These are phyloP conservation scores for Daldinia sp. DNA, from an alignment of 2,329 filamentous ascomycete species.

Conservation along the genomic window DNA sequence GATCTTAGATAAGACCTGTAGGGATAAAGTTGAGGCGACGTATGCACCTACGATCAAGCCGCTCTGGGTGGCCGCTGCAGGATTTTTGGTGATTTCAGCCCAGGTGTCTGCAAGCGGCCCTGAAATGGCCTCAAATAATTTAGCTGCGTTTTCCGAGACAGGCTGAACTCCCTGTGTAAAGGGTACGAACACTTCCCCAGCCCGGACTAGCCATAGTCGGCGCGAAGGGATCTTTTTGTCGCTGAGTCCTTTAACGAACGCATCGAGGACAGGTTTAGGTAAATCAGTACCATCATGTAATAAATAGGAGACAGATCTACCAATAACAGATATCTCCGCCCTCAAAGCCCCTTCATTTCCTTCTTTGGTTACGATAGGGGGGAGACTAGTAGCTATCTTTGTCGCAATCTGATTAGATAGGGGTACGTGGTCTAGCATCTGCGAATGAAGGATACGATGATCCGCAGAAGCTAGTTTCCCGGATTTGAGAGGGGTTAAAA, in stretches of 20 bases:
- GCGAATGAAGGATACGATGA: constrained; percentile 82
- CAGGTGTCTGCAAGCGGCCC: constrained; percentile 73
- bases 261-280: constrained; percentile 72
- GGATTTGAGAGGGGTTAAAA: constrained; percentile 79
- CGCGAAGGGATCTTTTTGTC: constrained; percentile 85
- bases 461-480: constrained; percentile 87
- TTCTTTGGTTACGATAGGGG: constrained; percentile 79
- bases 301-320: constrained; percentile 69
- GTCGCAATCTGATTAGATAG: constrained; percentile 68
- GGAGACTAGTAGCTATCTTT: constrained; percentile 72
- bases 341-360: constrained; percentile 84
- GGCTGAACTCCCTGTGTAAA: constrained; percentile 55
- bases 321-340: constrained; percentile 77
- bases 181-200: constrained; percentile 74
- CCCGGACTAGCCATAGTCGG: constrained; percentile 80
- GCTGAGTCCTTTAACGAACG: constrained; percentile 79
- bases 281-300: constrained; percentile 68
- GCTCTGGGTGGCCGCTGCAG: constrained; percentile 79
- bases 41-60: constrained; percentile 84
- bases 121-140: constrained; percentile 62
- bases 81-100: constrained; percentile 80
- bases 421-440: constrained; percentile 75
- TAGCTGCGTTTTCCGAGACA: constrained; percentile 56
- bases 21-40: constrained; percentile 72
- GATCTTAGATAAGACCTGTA: constrained; percentile 61